Evolutionary conservation across 2,329 filamentous ascomycete species (phyloP).

Genomic region (Claviceps maximensis): DNA sequence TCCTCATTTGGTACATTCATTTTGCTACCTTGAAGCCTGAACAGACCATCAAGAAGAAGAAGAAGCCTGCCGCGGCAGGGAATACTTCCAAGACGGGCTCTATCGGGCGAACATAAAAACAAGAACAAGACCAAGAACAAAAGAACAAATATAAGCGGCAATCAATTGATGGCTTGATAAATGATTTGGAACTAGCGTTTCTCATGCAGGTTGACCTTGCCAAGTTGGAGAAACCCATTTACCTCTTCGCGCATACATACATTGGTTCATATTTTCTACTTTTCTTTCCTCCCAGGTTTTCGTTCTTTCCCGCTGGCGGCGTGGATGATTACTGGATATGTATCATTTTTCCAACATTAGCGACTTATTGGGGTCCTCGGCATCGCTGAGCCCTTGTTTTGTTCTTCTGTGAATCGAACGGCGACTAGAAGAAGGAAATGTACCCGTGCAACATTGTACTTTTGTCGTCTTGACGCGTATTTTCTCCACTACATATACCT

Average conservation of each 20-base stretch:
- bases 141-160: too few relatives aligned
- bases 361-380: background rate
- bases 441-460: background rate
- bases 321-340: background rate
- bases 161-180: too few relatives aligned
- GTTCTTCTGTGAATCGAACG: background rate
- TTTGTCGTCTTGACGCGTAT: background rate
- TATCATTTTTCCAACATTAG: background rate
- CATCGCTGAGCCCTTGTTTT: background rate
- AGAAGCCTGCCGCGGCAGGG: conserved; percentile 9
- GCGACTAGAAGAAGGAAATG: background rate
- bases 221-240: background rate
- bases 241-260: background rate
- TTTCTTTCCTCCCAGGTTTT: background rate
- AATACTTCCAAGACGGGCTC: background rate
- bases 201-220: background rate
- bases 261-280: background rate
- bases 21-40: conserved; percentile 47
- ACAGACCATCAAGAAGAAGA: conserved; percentile 37
- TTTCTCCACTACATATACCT: background rate
- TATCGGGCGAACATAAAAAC: background rate
- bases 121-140: too few relatives aligned
- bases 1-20: conserved; percentile 45
- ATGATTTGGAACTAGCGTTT: too few relatives aligned
- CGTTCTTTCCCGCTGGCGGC: background rate